Evolutionary conservation across 306 rosid species (phyloP), one percentile per base, ranked within the genome.

Genomic region (Medicago lupulina): DNA sequence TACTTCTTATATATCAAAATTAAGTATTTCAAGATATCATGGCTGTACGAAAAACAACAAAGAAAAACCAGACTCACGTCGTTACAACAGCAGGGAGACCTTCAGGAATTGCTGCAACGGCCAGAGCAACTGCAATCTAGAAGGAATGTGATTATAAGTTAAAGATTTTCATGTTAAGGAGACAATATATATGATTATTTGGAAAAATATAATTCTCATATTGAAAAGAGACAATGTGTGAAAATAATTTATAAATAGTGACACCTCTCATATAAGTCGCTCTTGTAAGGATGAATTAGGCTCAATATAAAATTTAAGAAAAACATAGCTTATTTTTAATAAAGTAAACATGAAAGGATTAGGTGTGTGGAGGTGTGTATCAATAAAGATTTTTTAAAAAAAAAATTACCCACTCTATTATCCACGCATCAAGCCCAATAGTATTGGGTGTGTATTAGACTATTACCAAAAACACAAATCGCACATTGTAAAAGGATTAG

Each of bases 71-170:
- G 41, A 90, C 98, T 87, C 82, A 92, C 97, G 97, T 95, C 63
- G 98, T 95, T 71, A 95, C 97, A 40, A 95, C 98, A 62, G 98
- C 98, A 76, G 98, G 98, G 75, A 95, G 97, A 62, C 98, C 98
- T 87, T 95, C 98, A 8, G 98, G 98, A 80, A 95, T 95, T 6
- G 98, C 98, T 31, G 98, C 98, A 86, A 95, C 98, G 31, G 98
- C 98, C 87, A 95, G 88, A 72, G 98, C 98, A 71, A 95, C 98
- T 76, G 98, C 98, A 87, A 95, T 95, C 98, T 94, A 79, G 72
- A 74, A 72, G 77, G 77, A 80, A 64, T 18, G 55, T 46, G 77
- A 63, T 76, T 21, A 76, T 58, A 75, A 44, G 77, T 81, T 74
- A 81, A 71, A 69, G 39, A 70, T 14, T 73, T 76, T 76, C 84